phyloP scores from a whole-genome alignment of 2,329 filamentous ascomycete species.

The Colletotrichum horii region DNA sequence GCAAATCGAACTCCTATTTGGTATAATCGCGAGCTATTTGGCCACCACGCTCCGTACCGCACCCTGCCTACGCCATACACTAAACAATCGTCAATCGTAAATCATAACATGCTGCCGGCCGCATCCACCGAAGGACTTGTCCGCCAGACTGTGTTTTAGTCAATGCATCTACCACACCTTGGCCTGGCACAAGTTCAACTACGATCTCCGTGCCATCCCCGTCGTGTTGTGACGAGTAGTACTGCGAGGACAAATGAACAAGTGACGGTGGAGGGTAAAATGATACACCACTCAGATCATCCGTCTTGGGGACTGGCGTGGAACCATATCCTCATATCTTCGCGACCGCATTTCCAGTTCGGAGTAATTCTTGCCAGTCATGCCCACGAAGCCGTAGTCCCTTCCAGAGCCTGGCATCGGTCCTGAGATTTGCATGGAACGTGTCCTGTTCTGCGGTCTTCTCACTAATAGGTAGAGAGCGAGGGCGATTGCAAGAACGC shows the following conservation, averaged over 20 bases:
- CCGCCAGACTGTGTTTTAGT: neutral
- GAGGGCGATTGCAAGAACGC: constrained; percentile 43
- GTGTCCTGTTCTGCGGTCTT: constrained; percentile 31
- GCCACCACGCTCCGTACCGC: neutral
- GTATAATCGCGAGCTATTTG: neutral
- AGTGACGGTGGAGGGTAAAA: neutral
- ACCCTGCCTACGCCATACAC: neutral
- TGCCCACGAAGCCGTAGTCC: constrained; percentile 23
- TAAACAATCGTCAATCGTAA: constrained; percentile 11
- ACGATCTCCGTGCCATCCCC: neutral
- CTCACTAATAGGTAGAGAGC: constrained; percentile 45
- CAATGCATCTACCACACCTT: neutral
- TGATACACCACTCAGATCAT: constrained; percentile 37
- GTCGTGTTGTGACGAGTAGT: neutral
- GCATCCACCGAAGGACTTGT: neutral
- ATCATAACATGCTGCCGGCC: neutral
- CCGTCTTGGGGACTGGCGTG: constrained; percentile 52
- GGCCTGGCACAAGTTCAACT: neutral
- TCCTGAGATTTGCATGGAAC: constrained; percentile 52
- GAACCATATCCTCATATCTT: constrained; percentile 64
- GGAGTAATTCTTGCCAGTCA: constrained; percentile 33
- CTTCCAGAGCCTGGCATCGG: constrained; percentile 54
- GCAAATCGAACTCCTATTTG: neutral
- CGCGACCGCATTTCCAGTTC: constrained; percentile 58
- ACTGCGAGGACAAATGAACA: neutral